Base-by-base conservation (phyloP, 2,329 filamentous ascomycete genomes). In the Hymenoscyphus fraxineus region DNA sequence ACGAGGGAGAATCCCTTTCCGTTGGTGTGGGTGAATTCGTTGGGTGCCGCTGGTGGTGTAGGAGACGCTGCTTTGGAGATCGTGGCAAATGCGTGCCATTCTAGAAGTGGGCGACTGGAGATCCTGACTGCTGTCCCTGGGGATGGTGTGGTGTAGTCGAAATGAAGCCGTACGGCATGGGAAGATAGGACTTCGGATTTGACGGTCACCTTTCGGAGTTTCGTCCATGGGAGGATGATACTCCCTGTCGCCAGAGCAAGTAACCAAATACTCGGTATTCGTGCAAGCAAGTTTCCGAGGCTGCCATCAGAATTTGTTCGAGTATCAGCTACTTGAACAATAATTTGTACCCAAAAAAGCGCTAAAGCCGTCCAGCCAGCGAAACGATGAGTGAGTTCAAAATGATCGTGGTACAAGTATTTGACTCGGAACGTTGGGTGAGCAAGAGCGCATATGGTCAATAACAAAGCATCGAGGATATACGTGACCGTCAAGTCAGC, bases 21-120 rank as follows among this genome's bases (percentile, higher is more conserved):
- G 60, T 60, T 31, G 31, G 38, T 55, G 16, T 9, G 47, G n/a
- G 32, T 19, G 27, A 31, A 55, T 39, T 57, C 35, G 13, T 55
- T 40, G 31, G 19, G 55, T 35, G 13, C 22, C 15, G n/a, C 40
- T 41, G 60, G 44, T 27, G 31, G 2, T 27, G 7, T 51, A 6
- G 47, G 35, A n/a, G 40, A 56, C 2, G 31, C 19, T 15, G 83
- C 80, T 65, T 85, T 82, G 0, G 89, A 86, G 66, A 93, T 90
- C 1, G 88, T 88, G 55, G 90, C 90, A 73, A 93, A 93, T 0
- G 87, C 85, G 77, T 93, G 90, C 82, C 88, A 91, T 76, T 93
- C 90, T 9, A 82, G 77, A 47, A 92, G 79, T 0, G 89, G 89
- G 9, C 81, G 80, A 61, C 83, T 82, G 2, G 88, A 84, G 31